Evolutionary conservation across 2,329 filamentous ascomycete species (phyloP).

Genomic region (Graphilbum fragrans): DNA sequence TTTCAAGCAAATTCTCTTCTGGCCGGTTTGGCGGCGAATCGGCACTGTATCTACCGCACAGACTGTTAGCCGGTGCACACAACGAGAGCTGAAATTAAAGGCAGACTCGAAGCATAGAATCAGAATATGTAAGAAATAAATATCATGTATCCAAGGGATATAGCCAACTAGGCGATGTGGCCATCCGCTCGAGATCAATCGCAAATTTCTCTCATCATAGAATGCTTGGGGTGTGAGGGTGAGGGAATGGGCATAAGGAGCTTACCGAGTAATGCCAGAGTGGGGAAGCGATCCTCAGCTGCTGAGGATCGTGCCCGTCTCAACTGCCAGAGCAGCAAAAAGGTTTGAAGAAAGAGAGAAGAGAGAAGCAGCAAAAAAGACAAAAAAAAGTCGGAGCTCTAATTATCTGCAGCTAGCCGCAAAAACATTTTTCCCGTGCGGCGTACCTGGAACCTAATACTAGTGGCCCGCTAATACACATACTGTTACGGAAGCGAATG

Average conservation of each 20-base stretch:
- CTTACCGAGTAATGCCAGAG: too few relatives aligned
- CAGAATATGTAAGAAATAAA: constrained; percentile 93
- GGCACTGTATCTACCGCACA: too few relatives aligned
- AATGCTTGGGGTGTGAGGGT: constrained; percentile 7
- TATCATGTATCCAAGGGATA: constrained; percentile 65
- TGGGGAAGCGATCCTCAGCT: too few relatives aligned
- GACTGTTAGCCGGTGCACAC: too few relatives aligned
- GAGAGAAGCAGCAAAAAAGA: background rate
- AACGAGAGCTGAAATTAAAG: background rate
- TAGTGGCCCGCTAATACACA: too few relatives aligned
- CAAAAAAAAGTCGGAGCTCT: background rate
- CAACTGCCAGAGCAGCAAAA: background rate
- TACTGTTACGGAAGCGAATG: too few relatives aligned
- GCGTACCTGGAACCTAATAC: too few relatives aligned
- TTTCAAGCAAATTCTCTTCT: too few relatives aligned
- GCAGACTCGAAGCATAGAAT: background rate
- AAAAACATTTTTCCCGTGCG: background rate
- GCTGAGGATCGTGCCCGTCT: too few relatives aligned
- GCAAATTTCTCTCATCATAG: constrained; percentile 89
- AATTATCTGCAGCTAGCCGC: background rate
- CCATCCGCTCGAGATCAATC: constrained; percentile 71
- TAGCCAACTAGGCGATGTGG: constrained; percentile 71
- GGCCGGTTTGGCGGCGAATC: too few relatives aligned
- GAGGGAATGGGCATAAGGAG: constrained; percentile 1
- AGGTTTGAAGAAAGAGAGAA: constrained; percentile 1